A percentile compares a stretch with the other conserved stretches of the same genome.
Conservation (phyloP, 2,329 filamentous ascomycete species). For the Truncatella angustata region DNA sequence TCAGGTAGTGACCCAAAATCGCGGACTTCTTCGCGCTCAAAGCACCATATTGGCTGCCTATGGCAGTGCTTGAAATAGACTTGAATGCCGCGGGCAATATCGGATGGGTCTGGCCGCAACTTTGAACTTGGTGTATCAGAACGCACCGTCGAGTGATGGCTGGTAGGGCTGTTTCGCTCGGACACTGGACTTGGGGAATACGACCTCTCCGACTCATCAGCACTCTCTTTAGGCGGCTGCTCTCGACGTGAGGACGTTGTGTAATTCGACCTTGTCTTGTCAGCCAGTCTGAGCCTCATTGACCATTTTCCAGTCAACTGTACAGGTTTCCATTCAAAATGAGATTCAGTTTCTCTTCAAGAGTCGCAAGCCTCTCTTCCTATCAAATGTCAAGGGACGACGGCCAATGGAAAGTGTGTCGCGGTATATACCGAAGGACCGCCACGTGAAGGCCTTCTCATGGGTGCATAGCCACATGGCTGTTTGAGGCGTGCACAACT, state of each 20-base stretch:
- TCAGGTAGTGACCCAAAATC: conserved; percentile 33
- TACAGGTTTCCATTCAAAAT: conserved; percentile 42
- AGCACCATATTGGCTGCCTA: conserved; percentile 43
- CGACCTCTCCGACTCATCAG: conserved; percentile 32
- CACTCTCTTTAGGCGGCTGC: conserved; percentile 28
- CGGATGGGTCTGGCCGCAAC: conserved; percentile 27
- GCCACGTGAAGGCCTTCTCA: conserved; percentile 34
- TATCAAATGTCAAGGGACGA: conserved; percentile 18
- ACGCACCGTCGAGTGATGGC: conserved; percentile 21
- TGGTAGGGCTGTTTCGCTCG: conserved; percentile 20
- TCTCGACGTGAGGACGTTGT: conserved; percentile 20
- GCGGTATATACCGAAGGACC: conserved; percentile 41
- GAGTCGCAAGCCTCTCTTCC: conserved; percentile 49
- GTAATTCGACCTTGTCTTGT: conserved; percentile 30
- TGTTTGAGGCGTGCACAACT: conserved; percentile 48
- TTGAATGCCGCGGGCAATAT: conserved; percentile 32
- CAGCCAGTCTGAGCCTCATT: too few species aligned
- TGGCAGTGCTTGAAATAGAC: conserved; percentile 44
- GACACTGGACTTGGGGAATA: conserved; percentile 29
- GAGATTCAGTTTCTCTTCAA: conserved; percentile 52
- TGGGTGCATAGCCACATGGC: conserved; percentile 41
- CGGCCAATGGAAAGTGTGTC: conserved; percentile 1
- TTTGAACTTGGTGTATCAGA: conserved; percentile 27
- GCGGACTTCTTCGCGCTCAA: conserved; percentile 39
- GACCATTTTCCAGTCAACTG: too few species aligned